Conservation (phyloP, 768 basidiomycete species). For the Amanita fuliginea region DNA sequence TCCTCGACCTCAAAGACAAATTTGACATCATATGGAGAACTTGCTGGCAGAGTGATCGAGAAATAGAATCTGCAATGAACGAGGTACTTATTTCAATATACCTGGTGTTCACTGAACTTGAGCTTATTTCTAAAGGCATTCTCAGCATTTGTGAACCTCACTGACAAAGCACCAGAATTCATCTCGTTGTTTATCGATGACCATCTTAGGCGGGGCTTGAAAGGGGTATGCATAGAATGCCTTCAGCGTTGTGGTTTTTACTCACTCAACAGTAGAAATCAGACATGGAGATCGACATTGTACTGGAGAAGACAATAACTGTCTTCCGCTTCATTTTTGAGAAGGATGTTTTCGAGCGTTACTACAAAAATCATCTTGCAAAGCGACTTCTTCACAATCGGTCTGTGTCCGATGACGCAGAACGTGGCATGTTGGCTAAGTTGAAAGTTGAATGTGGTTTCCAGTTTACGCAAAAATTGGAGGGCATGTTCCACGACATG, state of each 20-base stretch:
- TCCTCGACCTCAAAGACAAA: conserved; percentile 85
- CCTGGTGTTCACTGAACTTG: not conserved
- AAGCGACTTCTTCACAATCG: conserved; percentile 80
- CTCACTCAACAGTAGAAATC: conserved; percentile 58
- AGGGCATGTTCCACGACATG: conserved; percentile 99
- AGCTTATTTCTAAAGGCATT: conserved; percentile 60
- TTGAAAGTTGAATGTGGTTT: conserved; percentile 94
- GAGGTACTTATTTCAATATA: conserved; percentile 44
- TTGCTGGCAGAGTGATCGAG: conserved; percentile 64
- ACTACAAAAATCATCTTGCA: conserved; percentile 94
- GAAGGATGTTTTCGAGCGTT: conserved; percentile 96
- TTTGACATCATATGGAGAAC: conserved; percentile 68
- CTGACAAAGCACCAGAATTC: conserved; percentile 83
- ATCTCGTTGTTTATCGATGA: conserved; percentile 97
- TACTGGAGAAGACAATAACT: conserved; percentile 92
- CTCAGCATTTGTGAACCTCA: conserved; percentile 80
- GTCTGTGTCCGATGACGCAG: conserved; percentile 94
- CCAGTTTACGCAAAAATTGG: conserved; percentile 95
- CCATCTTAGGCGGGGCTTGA: conserved; percentile 87
- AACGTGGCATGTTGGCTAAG: conserved; percentile 94
- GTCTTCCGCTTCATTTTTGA: conserved; percentile 91
- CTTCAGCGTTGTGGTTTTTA: not conserved
- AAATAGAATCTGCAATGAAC: conserved; percentile 71
- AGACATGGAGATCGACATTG: conserved; percentile 78
- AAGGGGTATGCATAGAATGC: conserved; percentile 54